Evolutionary conservation across 2,329 filamentous ascomycete genomes (phyloP), one percentile per base, ranked within the genome.

Genomic region (Penicillium italicum): DNA sequence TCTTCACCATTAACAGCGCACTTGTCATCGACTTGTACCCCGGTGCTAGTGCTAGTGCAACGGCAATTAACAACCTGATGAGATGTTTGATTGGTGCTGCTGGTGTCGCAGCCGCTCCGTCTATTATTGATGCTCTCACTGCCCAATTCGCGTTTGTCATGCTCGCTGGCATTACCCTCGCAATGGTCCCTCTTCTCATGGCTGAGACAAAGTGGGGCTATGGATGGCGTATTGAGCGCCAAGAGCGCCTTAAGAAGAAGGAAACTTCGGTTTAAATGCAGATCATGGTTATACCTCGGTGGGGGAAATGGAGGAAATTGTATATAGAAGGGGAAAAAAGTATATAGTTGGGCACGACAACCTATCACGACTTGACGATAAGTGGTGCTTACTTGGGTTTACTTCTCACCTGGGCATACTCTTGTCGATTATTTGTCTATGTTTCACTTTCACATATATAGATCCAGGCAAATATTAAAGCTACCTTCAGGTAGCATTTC

Each of bases 21-120:
- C 62, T 76, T 18, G 58, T 76, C 10, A 72, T 76, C n/a, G 74
- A 76, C 49, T 60, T 72, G 5, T 69, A 73, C 41, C 68, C 71
- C 1, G 65, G 66, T 5, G 59, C 64, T 1, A 67, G 68, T 38
- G 69, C 71, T 12, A 74, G 72, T 47, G 74, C 72, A 2, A 72
- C 68, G 0, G 74, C 74, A 2, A 65, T 72, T 28, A 70, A 70
- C 48, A 76, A 74, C 45, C 47, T 76, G 48, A 67, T 70, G 50
- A 66, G 74, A 18, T 76, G 72, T 55, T 55, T 68, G 34, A 52
- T 76, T 11, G 72, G 71, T 18, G 74, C 74, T 5, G 72, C 61
- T 0, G 72, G 67, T 50, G 67, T 73, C 3, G 67, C 70, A 18
- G 63, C 62, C 8, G 55, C 71, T 1, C 64, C 72, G 30, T 66